Conservation (phyloP, 2,329 filamentous ascomycete species). For the Pseudogymnoascus sp. region DNA sequence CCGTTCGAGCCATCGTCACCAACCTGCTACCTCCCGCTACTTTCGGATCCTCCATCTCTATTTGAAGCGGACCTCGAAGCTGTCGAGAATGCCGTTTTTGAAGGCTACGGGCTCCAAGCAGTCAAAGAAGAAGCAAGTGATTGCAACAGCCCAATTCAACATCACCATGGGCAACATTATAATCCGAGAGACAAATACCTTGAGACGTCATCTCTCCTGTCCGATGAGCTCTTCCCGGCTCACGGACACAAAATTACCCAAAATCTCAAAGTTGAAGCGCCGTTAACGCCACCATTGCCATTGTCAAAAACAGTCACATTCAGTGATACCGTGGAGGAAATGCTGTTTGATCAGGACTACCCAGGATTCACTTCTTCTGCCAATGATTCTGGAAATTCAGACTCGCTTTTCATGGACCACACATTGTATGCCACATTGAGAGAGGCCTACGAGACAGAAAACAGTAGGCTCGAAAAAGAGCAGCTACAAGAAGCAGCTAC, state of each 20-base stretch:
- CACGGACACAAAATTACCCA: slow-evolving; percentile 13
- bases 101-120: slow-evolving; percentile 20
- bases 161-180: background rate
- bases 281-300: slow-evolving; percentile 23
- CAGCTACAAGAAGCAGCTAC: slow-evolving; percentile 27
- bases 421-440: slow-evolving; percentile 15
- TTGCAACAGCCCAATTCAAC: background rate
- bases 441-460: slow-evolving; percentile 16
- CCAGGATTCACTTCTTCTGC: background rate
- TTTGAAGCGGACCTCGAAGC: slow-evolving; percentile 19
- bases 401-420: background rate
- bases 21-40: slow-evolving; percentile 10
- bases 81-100: slow-evolving; percentile 24
- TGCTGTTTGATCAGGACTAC: slow-evolving; percentile 13
- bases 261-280: slow-evolving; percentile 25
- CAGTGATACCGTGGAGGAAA: slow-evolving; percentile 22
- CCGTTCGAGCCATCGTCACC: slow-evolving; percentile 23
- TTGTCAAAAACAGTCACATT: slow-evolving; percentile 22
- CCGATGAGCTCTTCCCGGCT: background rate
- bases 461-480: slow-evolving; percentile 25
- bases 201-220: background rate
- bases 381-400: background rate
- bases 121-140: background rate
- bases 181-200: background rate
- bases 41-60: slow-evolving; percentile 13